Conservation (phyloP, 2,329 filamentous ascomycete species). For the Cryoendolithus antarcticus region DNA sequence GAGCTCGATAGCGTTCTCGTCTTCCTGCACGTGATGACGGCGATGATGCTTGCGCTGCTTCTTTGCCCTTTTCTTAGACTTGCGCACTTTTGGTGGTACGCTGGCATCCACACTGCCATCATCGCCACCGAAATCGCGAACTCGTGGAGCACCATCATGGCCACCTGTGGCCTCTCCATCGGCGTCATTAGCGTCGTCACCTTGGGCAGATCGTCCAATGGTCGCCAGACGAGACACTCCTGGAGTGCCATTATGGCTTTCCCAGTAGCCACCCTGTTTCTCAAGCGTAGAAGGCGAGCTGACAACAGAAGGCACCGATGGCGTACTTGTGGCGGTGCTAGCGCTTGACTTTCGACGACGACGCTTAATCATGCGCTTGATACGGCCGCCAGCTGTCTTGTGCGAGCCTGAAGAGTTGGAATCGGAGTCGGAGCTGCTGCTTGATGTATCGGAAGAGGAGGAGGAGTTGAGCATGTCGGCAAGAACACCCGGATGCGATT, state of each 20-base stretch:
- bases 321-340: conserved; percentile 50
- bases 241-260: conserved; percentile 20
- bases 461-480: conserved; percentile 70
- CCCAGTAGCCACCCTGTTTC: conserved; percentile 26
- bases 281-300: conserved; percentile 34
- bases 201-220: conserved; percentile 34
- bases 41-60: conserved; percentile 32
- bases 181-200: conserved; percentile 47
- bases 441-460: conserved; percentile 39
- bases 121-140: conserved; percentile 36
- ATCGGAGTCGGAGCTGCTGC: conserved; percentile 42
- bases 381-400: conserved; percentile 56
- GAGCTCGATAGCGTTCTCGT: conserved; percentile 13
- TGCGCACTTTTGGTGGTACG: conserved; percentile 16
- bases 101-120: conserved; percentile 21
- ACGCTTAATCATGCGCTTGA: conserved; percentile 63
- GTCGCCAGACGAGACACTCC: conserved; percentile 25
- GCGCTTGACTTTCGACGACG: conserved; percentile 66
- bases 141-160: conserved; percentile 20
- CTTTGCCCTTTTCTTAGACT: conserved; percentile 26
- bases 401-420: conserved; percentile 49
- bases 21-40: conserved; percentile 22
- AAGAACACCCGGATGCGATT: conserved; percentile 72
- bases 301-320: conserved; percentile 28
- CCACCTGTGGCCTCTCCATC: conserved; percentile 25